Percentiles rank a stretch among this genome's conserved stretches.
phyloP scores from a whole-genome alignment of 805 yeast genomes.

The Starmerella vaccinii region DNA sequence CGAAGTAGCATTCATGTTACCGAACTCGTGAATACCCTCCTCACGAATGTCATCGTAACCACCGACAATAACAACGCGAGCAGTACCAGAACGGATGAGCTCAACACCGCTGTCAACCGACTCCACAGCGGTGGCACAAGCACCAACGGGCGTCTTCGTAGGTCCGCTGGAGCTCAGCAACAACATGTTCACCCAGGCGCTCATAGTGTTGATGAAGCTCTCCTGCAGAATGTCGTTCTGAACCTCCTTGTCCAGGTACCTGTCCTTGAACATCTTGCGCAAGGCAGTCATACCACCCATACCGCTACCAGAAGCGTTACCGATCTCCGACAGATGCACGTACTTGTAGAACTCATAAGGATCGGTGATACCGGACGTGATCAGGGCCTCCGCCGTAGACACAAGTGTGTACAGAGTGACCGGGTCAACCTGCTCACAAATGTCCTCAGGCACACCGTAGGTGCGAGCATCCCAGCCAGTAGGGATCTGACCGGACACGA shows the following conservation, averaged over 20 bases:
- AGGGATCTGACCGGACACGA: conserved; percentile 87
- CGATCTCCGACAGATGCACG: conserved; percentile 96
- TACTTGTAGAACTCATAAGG: conserved; percentile 98
- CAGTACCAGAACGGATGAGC: conserved; percentile 85
- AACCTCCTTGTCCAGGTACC: conserved; percentile 85
- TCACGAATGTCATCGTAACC: conserved; percentile 99
- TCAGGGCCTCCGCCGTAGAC: conserved; percentile 87
- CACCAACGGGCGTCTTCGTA: conserved; percentile 98
- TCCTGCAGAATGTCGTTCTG: conserved; percentile 97
- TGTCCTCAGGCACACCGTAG: conserved; percentile 92
- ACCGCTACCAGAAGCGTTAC: conserved; percentile 99
- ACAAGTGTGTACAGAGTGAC: conserved; percentile 87
- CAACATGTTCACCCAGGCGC: conserved; percentile 99
- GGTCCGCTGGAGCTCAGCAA: conserved; percentile 96
- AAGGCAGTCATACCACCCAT: conserved; percentile 99
- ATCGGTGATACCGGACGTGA: conserved; percentile 91
- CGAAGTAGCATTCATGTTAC: conserved; percentile 97
- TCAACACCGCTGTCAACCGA: conserved; percentile 94
- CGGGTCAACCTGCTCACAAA: conserved; percentile 90
- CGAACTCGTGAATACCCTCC: conserved; percentile 96
- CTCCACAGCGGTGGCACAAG: conserved; percentile 98
- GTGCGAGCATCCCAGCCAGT: conserved; percentile 95
- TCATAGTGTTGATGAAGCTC: conserved; percentile 96
- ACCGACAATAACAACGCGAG: conserved; percentile 93
- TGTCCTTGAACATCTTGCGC: conserved; percentile 95